These are phyloP conservation scores for Ceratobasidium sp. DNA, from an alignment of 1,284 basidiomycete species.

Conservation along the genomic window DNA sequence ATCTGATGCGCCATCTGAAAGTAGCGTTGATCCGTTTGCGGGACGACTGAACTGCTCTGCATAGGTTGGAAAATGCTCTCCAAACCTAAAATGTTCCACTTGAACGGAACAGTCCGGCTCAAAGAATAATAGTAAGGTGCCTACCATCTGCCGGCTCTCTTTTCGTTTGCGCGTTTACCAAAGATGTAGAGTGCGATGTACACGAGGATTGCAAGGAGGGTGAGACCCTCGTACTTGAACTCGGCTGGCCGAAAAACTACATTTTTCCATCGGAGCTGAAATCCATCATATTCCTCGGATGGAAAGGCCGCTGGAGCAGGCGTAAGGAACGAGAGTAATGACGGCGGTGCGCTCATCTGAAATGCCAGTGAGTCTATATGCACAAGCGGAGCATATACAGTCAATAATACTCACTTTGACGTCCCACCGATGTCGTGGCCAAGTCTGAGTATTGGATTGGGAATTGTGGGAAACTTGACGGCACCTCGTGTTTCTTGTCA, in stretches of 20 bases:
- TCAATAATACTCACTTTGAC: neutral
- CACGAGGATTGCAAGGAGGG: constrained; percentile 60
- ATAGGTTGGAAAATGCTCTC: constrained; percentile 62
- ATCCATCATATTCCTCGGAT: constrained; percentile 61
- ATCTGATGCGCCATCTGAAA: constrained; percentile 72
- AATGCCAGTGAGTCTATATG: neutral
- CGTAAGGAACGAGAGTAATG: constrained; percentile 56
- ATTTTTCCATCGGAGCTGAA: constrained; percentile 72
- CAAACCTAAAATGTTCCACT: constrained; percentile 55
- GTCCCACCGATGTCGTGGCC: neutral
- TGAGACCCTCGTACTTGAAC: constrained; percentile 68
- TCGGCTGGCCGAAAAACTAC: constrained; percentile 82
- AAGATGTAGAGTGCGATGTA: constrained; percentile 62
- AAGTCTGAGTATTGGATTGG: neutral
- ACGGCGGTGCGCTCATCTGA: constrained; percentile 30
- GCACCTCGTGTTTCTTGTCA: neutral
- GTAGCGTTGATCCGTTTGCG: constrained; percentile 55
- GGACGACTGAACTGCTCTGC: constrained; percentile 72
- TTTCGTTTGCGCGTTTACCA: constrained; percentile 62
- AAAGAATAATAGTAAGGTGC: constrained; percentile 35
- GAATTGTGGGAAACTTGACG: neutral
- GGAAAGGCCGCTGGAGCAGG: constrained; percentile 55
- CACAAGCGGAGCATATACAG: neutral
- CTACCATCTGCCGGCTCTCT: constrained; percentile 64
- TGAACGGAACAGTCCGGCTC: neutral